A percentile compares a stretch with the other conserved stretches of the same genome.
These are phyloP conservation scores for Yamadazyma ubonensis DNA, from an alignment of 805 yeast species.

Conservation along the genomic window DNA sequence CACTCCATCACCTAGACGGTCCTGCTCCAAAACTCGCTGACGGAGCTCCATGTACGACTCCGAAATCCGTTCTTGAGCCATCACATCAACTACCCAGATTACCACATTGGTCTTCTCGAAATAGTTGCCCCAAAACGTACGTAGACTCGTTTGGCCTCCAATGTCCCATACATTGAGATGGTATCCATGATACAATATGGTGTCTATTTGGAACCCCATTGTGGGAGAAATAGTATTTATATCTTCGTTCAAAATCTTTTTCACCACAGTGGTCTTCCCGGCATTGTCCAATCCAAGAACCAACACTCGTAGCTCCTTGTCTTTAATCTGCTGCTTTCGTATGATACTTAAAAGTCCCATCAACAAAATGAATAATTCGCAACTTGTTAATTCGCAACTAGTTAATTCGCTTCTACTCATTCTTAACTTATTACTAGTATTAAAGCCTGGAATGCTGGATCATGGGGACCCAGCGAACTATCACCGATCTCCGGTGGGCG, in stretches of 20 bases:
- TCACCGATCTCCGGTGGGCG: not conserved
- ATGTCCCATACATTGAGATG: conserved; percentile 78
- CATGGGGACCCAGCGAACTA: conserved; percentile 4
- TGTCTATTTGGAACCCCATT: conserved; percentile 81
- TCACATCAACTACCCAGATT: conserved; percentile 83
- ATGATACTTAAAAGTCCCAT: conserved; percentile 86
- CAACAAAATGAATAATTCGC: too few species aligned
- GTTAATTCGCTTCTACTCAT: not conserved
- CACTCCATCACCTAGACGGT: conserved; percentile 60
- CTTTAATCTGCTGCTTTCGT: conserved; percentile 78
- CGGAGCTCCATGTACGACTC: conserved; percentile 69
- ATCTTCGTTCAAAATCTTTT: conserved; percentile 51
- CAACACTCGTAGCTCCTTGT: conserved; percentile 69
- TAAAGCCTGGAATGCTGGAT: not conserved
- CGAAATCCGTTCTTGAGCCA: conserved; percentile 55
- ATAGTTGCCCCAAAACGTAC: conserved; percentile 70
- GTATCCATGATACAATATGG: conserved; percentile 45
- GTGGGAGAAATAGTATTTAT: conserved; percentile 73
- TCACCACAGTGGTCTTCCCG: conserved; percentile 86
- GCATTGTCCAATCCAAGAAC: conserved; percentile 86
- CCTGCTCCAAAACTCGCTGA: conserved; percentile 59
- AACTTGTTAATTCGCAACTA: not conserved
- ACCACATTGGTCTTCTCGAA: conserved; percentile 75
- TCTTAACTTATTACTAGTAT: too few species aligned
- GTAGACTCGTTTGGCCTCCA: conserved; percentile 58